These are phyloP conservation scores for Penicillium lagena DNA, from an alignment of 495 filamentous ascomycete genomes.

Conservation along the genomic window DNA sequence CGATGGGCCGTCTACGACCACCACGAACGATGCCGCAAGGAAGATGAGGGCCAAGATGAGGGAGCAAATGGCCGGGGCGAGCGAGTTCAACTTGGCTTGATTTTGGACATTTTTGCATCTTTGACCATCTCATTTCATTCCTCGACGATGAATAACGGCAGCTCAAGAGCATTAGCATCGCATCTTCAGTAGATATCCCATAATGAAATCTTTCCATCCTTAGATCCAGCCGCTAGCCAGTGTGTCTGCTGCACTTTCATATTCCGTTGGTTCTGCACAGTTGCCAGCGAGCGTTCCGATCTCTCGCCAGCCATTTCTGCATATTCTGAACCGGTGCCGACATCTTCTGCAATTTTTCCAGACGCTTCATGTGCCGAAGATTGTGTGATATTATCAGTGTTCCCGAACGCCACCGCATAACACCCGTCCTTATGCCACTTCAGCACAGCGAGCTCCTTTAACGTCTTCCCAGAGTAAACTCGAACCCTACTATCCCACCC, in stretches of 20 bases:
- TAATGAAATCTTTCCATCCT: slow-evolving; percentile 92
- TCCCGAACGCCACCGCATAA: slow-evolving; percentile 78
- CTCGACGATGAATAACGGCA: slow-evolving; percentile 19
- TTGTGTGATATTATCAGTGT: slow-evolving; percentile 16
- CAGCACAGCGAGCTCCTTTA: slow-evolving; percentile 87
- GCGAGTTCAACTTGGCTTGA: slow-evolving; percentile 86
- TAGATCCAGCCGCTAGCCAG: slow-evolving; percentile 87
- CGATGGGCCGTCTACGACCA: slow-evolving; percentile 29
- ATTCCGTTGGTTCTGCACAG: slow-evolving; percentile 57
- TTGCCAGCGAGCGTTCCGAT: slow-evolving; percentile 23
- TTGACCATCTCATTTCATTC: not conserved
- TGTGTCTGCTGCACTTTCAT: slow-evolving; percentile 63
- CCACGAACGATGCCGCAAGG: slow-evolving; percentile 57
- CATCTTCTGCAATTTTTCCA: no score
- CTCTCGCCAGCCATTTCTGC: not conserved
- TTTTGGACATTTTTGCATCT: slow-evolving; percentile 1
- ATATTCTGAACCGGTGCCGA: no score
- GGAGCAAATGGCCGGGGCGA: slow-evolving; percentile 63
- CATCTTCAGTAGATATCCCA: slow-evolving; percentile 82
- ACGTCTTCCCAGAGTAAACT: slow-evolving; percentile 72
- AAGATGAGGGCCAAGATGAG: slow-evolving; percentile 81
- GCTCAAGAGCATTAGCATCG: slow-evolving; percentile 26
- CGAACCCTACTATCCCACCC: slow-evolving; percentile 83
- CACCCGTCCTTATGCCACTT: slow-evolving; percentile 93
- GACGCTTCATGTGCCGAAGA: no score